Evolutionary conservation across 2,329 filamentous ascomycete genomes (phyloP), one percentile per base, ranked within the genome.

Genomic region (Curvularia verruculosa): DNA sequence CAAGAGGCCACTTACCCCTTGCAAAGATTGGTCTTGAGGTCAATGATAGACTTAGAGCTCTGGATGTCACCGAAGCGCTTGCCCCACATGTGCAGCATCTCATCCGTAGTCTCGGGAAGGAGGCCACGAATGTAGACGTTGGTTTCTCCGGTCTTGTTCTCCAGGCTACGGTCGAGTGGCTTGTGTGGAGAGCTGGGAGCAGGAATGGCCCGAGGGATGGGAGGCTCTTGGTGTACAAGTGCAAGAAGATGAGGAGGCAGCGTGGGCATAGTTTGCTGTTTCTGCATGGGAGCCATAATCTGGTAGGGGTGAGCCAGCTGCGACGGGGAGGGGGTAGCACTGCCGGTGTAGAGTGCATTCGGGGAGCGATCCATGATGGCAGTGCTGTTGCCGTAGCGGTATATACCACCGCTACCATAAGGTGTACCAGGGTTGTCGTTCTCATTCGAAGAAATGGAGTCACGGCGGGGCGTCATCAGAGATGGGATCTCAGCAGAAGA

Each of bases 51-150:
- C 83, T 99, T 99, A 72, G 92, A 97, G 64, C 93, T 96, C 79
- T 96, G 92, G 56, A 99, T 95, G 59, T 89, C 88, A 40, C 95
- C 96, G 73, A 98, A 99, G 49, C 94, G 90, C 66, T 86, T 83
- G 41, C 94, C 89, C 79, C 95, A 98, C 41, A 84, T 83, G 68
- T 90, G 85, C 18, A 99, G 82, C 73, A 96, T 89, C 48, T 96
- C 90, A 71, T 99, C 95, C 47, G 96, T 95, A 0, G 94, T 99
- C 68, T 96, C 94, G 0, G 95, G 94, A 63, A 96, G 90, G 61
- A 99, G 88, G 18, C 96, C 96, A 59, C 95, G 91, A 63, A 99
- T 97, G 81, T 99, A 99, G 64, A 99, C 94, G 71, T 99, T 99
- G 62, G 92, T 95, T 73, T 98, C 96, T 43, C 93, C 93, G 46